A percentile compares a stretch with the other conserved stretches of the same genome.
Conservation (phyloP, 1,284 basidiomycete species). For the Papiliotrema flavescens region DNA sequence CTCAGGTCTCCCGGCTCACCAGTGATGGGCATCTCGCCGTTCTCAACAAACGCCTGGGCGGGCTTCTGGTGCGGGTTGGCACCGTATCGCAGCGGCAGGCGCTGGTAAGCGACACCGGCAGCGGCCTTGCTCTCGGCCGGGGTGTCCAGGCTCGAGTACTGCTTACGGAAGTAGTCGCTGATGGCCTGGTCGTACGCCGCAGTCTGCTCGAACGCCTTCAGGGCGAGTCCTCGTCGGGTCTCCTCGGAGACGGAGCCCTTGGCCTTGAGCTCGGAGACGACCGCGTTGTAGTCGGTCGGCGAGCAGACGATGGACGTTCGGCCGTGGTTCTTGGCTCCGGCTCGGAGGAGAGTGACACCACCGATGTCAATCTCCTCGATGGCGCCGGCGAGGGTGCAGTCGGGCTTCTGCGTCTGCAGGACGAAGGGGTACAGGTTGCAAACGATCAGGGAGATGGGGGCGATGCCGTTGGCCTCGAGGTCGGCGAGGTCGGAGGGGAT, state of each 20-base stretch:
- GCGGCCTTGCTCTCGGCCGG: slow-evolving; percentile 62
- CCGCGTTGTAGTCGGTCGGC: slow-evolving; percentile 84
- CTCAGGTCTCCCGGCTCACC: slow-evolving; percentile 59
- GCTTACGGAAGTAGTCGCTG: slow-evolving; percentile 91
- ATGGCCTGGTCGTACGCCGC: slow-evolving; percentile 94
- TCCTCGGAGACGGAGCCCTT: slow-evolving; percentile 66
- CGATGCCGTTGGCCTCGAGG: slow-evolving; percentile 73
- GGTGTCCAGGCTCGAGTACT: slow-evolving; percentile 80
- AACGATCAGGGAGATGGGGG: slow-evolving; percentile 88
- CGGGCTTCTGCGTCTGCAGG: slow-evolving; percentile 80
- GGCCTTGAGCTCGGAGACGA: slow-evolving; percentile 70
- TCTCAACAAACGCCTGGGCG: slow-evolving; percentile 90
- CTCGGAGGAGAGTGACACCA: slow-evolving; percentile 94
- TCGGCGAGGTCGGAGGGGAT: slow-evolving; percentile 83
- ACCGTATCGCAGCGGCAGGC: slow-evolving; percentile 86
- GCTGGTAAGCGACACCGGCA: slow-evolving; percentile 63
- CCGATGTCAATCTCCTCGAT: slow-evolving; percentile 99
- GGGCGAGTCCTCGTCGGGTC: slow-evolving; percentile 73
- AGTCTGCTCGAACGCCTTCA: slow-evolving; percentile 98
- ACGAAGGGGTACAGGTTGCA: slow-evolving; percentile 99
- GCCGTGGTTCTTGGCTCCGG: slow-evolving; percentile 97
- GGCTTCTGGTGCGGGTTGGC: slow-evolving; percentile 99
- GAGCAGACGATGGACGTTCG: slow-evolving; percentile 90
- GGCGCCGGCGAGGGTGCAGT: slow-evolving; percentile 85
- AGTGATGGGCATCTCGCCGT: slow-evolving; percentile 90